phyloP scores from a whole-genome alignment of 441 rosid species.

The Theobroma grandiflorum region DNA sequence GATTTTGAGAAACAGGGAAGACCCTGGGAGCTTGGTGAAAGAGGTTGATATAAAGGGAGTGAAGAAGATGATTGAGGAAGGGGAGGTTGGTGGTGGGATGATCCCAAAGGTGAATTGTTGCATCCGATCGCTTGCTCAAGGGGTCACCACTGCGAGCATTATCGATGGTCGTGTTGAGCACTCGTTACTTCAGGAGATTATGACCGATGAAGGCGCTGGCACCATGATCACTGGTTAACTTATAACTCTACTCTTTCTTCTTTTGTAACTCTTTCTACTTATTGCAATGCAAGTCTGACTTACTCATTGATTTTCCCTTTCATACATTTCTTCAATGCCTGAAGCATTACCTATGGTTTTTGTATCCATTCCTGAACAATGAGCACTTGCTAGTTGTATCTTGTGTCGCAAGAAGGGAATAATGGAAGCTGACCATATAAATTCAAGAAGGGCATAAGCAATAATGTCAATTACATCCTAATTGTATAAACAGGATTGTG shows the following conservation, averaged over 20 bases:
- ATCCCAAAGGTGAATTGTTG: slow-evolving; percentile 95
- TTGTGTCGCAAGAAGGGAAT: not conserved
- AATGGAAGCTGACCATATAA: not conserved
- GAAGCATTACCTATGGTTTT: not conserved
- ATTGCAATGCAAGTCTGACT: not conserved
- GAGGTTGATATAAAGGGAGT: slow-evolving; percentile 87
- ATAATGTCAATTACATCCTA: too few relatives aligned
- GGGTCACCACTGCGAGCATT: slow-evolving; percentile 88
- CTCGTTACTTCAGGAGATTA: slow-evolving; percentile 84
- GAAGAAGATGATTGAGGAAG: slow-evolving; percentile 77
- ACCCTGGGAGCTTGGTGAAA: slow-evolving; percentile 77
- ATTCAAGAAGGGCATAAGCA: too few relatives aligned
- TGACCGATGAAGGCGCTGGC: slow-evolving; percentile 92
- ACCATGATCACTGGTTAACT: slow-evolving; percentile 83
- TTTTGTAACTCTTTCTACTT: not conserved
- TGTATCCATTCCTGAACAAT: not conserved
- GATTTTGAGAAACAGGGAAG: slow-evolving; percentile 67
- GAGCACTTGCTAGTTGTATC: not conserved
- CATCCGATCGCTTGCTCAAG: slow-evolving; percentile 83
- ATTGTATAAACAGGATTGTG: too few relatives aligned
- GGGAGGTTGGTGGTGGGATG: slow-evolving; percentile 92
- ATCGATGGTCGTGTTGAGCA: slow-evolving; percentile 87
- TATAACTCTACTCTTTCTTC: not conserved
- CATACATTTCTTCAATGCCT: not conserved
- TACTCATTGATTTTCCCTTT: not conserved